Evolutionary conservation across 2,329 filamentous ascomycete species (phyloP), one percentile per base, ranked within the genome.

Genomic region (Beauveria sp.): DNA sequence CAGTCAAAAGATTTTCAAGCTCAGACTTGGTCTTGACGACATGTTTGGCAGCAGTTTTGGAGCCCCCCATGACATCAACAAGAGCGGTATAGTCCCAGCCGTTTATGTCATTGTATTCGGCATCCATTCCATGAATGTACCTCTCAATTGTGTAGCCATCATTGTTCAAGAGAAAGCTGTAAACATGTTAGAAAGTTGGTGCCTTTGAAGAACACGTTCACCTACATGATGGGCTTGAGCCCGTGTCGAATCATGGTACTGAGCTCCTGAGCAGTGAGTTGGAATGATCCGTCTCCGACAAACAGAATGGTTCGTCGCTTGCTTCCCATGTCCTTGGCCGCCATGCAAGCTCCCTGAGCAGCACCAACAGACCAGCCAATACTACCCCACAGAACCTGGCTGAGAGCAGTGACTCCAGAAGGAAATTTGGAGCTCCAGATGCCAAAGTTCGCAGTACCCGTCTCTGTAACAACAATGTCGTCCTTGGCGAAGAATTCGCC

Each of bases 71-170:
- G 0, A 85, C 83, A 4, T 79, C 78, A 2, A 89, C 82, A 0
- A 92, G 74, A 22, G 86, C 84, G 71, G 84, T 85, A 78, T 88
- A 89, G 56, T 88, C 80, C 92, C 92, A 96, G 12, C 78, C 73
- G 63, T 83, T 80, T 62, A 96, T 87, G 70, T 96, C 90, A 70
- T 96, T 96, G 78, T 96, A 96, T 28, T 71, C 72, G 38, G 84
- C 89, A 9, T 92, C 79, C 85, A 88, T 88, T 59, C 91, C 91
- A 74, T 96, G 91, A 69, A 96, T 96, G 72, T 85, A 89, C 34
- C 92, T 86, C 76, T 96, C 92, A 72, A 96, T 95, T 10, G 91
- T 95, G 76, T 90, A 96, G 12, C 92, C 92, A 46, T 93, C 85
- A 72, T 96, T 96, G 80, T 89, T 91, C 67, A 96, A 88, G 65